phyloP scores from a whole-genome alignment of 2,329 filamentous ascomycete species.

The Talaromyces sp. region DNA sequence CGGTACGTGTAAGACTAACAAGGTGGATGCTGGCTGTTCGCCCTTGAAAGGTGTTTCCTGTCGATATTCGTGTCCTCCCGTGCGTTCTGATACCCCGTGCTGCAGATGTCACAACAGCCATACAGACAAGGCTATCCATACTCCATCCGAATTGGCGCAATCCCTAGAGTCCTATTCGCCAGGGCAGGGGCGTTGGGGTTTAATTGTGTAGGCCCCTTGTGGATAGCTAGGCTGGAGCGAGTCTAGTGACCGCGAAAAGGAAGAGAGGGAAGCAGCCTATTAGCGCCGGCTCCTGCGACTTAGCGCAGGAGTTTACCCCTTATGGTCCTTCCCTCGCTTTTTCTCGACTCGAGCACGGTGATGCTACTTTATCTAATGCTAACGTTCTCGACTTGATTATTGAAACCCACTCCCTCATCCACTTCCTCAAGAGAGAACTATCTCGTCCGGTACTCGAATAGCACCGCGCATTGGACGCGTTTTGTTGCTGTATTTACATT shows the following conservation, averaged over 20 bases:
- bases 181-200: neutral
- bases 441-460: neutral
- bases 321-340: constrained; percentile 12
- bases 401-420: neutral
- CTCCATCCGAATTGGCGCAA: neutral
- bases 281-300: neutral
- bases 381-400: neutral
- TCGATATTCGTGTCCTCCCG: constrained; percentile 1
- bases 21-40: neutral
- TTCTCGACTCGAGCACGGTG: neutral
- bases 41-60: neutral
- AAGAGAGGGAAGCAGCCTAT: neutral
- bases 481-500: neutral
- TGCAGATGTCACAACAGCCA: neutral
- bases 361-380: neutral
- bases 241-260: neutral
- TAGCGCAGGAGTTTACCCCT: constrained; percentile 12
- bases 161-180: constrained; percentile 4
- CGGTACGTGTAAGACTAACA: neutral
- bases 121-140: neutral
- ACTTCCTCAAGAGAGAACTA: neutral
- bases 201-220: neutral
- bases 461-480: constrained; percentile 8
- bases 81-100: neutral
- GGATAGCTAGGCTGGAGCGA: neutral